Conservation (phyloP, 129 eudicot species). For the Saussurea involucrata region DNA sequence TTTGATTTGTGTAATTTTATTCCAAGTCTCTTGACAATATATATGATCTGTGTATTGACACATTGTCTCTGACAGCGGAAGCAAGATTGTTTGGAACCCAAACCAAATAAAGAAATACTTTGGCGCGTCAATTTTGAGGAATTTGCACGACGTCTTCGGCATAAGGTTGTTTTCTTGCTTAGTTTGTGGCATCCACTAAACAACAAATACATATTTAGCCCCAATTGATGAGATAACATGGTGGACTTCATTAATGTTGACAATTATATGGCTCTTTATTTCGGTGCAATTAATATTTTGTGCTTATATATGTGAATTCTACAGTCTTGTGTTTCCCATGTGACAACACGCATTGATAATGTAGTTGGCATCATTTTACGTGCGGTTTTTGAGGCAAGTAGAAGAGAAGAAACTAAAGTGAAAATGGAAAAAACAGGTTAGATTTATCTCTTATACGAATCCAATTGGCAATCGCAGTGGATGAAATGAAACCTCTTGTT, state of each 20-base stretch:
- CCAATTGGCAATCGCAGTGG: neutral
- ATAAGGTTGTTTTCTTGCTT: conserved; percentile 49
- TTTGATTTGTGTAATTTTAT: neutral
- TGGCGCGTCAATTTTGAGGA: conserved; percentile 97
- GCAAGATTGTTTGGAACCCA: conserved; percentile 34
- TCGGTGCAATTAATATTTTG: neutral
- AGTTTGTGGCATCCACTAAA: neutral
- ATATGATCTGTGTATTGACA: conserved; percentile 1
- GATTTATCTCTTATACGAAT: neutral
- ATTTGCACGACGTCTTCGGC: conserved; percentile 56
- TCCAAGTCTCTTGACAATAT: neutral
- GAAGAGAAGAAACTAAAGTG: conserved; percentile 51
- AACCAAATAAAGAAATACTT: conserved; percentile 60
- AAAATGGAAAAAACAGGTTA: conserved; percentile 66
- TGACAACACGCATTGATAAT: conserved; percentile 45
- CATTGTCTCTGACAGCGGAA: conserved; percentile 44
- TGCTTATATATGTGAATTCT: conserved; percentile 1
- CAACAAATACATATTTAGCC: neutral
- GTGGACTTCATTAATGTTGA: neutral
- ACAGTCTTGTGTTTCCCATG: conserved; percentile 66
- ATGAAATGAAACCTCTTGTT: neutral
- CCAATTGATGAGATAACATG: neutral
- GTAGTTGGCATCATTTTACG: conserved; percentile 58
- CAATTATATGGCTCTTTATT: neutral
- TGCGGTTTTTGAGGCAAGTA: conserved; percentile 62